phyloP scores from a whole-genome alignment of 495 filamentous ascomycete genomes.

The Tetracladium setigerum region DNA sequence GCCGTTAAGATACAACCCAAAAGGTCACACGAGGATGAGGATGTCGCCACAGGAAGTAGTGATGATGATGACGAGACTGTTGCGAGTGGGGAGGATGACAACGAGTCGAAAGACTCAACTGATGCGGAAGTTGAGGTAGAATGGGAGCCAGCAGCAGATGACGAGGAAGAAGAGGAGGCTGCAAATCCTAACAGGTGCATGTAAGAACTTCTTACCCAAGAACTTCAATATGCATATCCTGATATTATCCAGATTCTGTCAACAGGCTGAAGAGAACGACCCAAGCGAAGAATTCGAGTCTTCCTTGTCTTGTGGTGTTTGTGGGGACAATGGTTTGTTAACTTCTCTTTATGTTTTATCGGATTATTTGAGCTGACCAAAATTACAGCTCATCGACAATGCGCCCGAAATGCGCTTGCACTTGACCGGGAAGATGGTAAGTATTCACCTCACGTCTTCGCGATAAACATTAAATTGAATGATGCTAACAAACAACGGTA shows the following conservation, averaged over 20 bases:
- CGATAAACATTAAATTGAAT: neutral
- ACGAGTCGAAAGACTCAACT: slow-evolving; percentile 25
- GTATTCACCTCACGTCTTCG: slow-evolving; percentile 13
- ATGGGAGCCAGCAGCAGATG: slow-evolving; percentile 51
- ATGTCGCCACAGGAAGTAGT: slow-evolving; percentile 30
- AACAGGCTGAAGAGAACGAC: slow-evolving; percentile 24
- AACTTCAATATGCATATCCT: neutral
- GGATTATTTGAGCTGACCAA: slow-evolving; percentile 30
- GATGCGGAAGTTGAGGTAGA: slow-evolving; percentile 37
- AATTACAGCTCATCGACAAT: slow-evolving; percentile 80
- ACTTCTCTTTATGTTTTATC: slow-evolving; percentile 5
- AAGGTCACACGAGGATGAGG: slow-evolving; percentile 36
- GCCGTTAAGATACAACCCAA: slow-evolving; percentile 64
- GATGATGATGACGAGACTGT: slow-evolving; percentile 34
- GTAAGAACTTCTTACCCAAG: slow-evolving; percentile 11
- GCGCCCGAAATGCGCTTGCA: slow-evolving; percentile 72
- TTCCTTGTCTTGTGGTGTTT: slow-evolving; percentile 70
- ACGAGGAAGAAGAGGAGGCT: slow-evolving; percentile 57
- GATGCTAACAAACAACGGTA: slow-evolving; percentile 31
- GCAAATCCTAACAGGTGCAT: slow-evolving; percentile 30
- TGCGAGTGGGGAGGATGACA: slow-evolving; percentile 17
- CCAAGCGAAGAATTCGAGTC: slow-evolving; percentile 71
- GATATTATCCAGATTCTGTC: slow-evolving; percentile 18
- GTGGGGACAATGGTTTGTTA: slow-evolving; percentile 81
- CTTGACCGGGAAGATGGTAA: slow-evolving; percentile 62